Evolutionary conservation across 441 rosid genomes (phyloP).

Genomic region (Pelargonium fulgidum): DNA sequence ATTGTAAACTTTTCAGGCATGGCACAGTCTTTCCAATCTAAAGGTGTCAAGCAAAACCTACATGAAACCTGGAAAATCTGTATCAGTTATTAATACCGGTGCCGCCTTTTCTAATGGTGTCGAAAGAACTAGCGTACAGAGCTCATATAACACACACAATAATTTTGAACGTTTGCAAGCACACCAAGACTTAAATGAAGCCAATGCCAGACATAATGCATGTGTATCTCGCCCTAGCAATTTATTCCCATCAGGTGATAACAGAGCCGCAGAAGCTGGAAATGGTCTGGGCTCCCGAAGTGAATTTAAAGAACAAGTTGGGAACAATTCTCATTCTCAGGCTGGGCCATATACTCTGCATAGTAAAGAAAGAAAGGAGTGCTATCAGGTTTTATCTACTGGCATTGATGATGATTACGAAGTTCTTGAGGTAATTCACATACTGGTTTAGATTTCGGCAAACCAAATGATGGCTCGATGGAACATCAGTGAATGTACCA

Average conservation of each 20-base stretch:
- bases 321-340: constrained; percentile 22
- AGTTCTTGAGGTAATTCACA: constrained; percentile 55
- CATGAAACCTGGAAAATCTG: constrained; percentile 67
- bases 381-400: constrained; percentile 39
- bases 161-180: constrained; percentile 23
- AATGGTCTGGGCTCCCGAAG: constrained; percentile 23
- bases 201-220: constrained; percentile 23
- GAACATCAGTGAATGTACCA: background rate
- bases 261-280: constrained; percentile 31
- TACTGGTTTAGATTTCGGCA: constrained; percentile 3
- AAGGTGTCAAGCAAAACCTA: constrained; percentile 49
- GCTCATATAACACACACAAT: constrained; percentile 28
- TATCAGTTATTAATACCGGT: constrained; percentile 33
- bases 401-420: constrained; percentile 79
- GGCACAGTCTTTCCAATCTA: constrained; percentile 72
- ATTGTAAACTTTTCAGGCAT: constrained; percentile 53
- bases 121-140: constrained; percentile 32
- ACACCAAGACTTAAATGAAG: constrained; percentile 29
- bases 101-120: constrained; percentile 26
- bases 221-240: constrained; percentile 28
- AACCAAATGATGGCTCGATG: constrained; percentile 2
- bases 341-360: constrained; percentile 27
- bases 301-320: constrained; percentile 28
- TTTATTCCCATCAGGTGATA: constrained; percentile 26
- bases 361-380: constrained; percentile 28